A percentile compares a stretch with the other conserved stretches of the same genome.
Evolutionary conservation across 371 early-diverging fungal genomes (phyloP).

Genomic region (Mortierella sp.): DNA sequence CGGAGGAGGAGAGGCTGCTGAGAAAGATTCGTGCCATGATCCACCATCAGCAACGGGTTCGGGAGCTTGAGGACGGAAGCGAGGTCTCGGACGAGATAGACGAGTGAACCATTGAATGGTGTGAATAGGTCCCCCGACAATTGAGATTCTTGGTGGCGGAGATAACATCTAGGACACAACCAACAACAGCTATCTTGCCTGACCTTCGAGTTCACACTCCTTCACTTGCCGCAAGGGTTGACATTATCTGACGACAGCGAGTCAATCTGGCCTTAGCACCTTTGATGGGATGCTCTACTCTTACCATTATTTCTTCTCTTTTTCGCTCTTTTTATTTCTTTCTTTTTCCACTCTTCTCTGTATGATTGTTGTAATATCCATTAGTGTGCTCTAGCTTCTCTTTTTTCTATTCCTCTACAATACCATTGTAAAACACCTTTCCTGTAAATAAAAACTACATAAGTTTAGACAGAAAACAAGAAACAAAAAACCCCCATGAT

Average conservation of each 20-base stretch:
- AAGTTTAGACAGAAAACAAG: neutral
- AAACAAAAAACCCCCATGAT: neutral
- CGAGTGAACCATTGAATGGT: conserved; percentile 13
- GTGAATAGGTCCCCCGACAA: neutral
- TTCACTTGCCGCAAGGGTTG: neutral
- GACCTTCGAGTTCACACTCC: neutral
- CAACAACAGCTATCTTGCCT: neutral
- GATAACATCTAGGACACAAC: neutral
- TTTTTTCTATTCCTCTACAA: neutral
- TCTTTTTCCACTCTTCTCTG: neutral
- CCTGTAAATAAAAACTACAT: neutral
- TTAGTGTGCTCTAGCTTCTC: neutral
- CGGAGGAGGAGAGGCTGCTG: conserved; percentile 45
- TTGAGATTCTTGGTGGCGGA: neutral
- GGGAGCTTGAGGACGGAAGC: conserved; percentile 47
- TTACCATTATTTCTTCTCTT: conserved; percentile 1
- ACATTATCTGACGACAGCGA: neutral
- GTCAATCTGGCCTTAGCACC: neutral
- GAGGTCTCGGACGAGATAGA: conserved; percentile 55
- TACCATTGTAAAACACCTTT: neutral
- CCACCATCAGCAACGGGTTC: conserved; percentile 48
- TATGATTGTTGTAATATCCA: conserved; percentile 6
- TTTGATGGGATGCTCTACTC: neutral
- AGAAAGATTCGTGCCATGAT: conserved; percentile 50
- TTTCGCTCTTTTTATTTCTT: conserved; percentile 6